phyloP scores from a whole-genome alignment of 306 rosid species.

The Quillaja saponaria region DNA sequence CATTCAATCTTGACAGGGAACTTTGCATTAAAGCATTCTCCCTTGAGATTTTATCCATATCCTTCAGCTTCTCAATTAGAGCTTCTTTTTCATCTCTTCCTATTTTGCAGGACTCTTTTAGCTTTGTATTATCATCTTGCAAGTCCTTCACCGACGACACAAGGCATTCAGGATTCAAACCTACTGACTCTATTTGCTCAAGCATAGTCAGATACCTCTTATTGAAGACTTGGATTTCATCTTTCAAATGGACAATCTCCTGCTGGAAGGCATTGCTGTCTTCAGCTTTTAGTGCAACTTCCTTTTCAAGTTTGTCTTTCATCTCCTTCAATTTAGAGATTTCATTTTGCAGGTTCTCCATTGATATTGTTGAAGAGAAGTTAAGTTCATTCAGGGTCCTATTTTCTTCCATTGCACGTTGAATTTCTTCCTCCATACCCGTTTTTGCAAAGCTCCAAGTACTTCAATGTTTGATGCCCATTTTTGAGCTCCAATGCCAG shows the following conservation, averaged over 20 bases:
- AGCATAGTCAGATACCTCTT: constrained; percentile 64
- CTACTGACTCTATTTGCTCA: constrained; percentile 67
- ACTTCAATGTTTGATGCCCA: constrained; percentile 78
- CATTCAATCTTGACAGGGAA: constrained; percentile 64
- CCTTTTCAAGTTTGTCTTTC: constrained; percentile 80
- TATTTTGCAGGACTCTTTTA: constrained; percentile 59
- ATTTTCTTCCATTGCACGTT: constrained; percentile 67
- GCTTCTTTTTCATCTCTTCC: constrained; percentile 66
- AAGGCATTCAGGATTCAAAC: constrained; percentile 65
- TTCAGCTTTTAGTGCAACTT: constrained; percentile 58
- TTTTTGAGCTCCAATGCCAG: constrained; percentile 78
- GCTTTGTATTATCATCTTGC: constrained; percentile 64
- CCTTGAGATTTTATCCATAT: constrained; percentile 56
- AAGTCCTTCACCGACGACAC: constrained; percentile 68
- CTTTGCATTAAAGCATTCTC: constrained; percentile 60
- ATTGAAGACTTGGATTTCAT: constrained; percentile 61
- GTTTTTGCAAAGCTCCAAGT: constrained; percentile 66
- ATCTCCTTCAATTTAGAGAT: constrained; percentile 72
- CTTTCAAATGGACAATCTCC: constrained; percentile 63
- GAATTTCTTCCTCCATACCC: constrained; percentile 70
- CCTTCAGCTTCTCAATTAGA: constrained; percentile 63
- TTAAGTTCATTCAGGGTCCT: constrained; percentile 59
- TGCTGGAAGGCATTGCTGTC: constrained; percentile 63
- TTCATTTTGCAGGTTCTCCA: constrained; percentile 66
- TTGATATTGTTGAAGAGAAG: constrained; percentile 46